Conservation (phyloP, 371 early-diverging fungal species). For the Mycotypha africana region DNA sequence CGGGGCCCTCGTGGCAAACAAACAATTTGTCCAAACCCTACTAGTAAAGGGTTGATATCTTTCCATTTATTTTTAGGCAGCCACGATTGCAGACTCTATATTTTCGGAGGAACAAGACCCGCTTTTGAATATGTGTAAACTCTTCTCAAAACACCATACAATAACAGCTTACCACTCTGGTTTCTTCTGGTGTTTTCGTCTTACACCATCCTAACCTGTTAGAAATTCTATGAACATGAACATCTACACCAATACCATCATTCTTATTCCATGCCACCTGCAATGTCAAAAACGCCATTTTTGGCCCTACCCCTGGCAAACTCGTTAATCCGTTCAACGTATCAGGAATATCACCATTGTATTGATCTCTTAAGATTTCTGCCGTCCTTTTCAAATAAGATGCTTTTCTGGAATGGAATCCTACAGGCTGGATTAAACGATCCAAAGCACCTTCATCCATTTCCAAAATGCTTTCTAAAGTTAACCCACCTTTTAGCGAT, state of each 20-base stretch:
- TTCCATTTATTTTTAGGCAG: constrained; percentile 86
- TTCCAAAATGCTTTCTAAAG: constrained; percentile 49
- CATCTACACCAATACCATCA: constrained; percentile 97
- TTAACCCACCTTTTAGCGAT: constrained; percentile 63
- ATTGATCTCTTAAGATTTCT: constrained; percentile 62
- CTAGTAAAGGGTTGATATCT: constrained; percentile 87
- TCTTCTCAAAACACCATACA: background rate
- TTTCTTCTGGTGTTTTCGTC: constrained; percentile 77
- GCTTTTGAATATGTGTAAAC: background rate
- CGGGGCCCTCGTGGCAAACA: constrained; percentile 80
- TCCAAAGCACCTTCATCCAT: constrained; percentile 60
- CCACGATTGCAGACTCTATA: constrained; percentile 75
- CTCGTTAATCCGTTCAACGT: constrained; percentile 71
- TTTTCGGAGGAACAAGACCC: background rate
- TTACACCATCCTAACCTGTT: constrained; percentile 90
- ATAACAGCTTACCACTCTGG: constrained; percentile 66
- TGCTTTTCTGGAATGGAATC: constrained; percentile 89
- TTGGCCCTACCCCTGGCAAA: constrained; percentile 97
- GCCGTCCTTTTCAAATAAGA: constrained; percentile 75
- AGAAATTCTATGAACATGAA: constrained; percentile 95
- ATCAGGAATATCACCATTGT: constrained; percentile 83
- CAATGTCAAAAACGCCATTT: constrained; percentile 87
- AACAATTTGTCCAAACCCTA: constrained; percentile 94
- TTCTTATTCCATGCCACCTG: constrained; percentile 87
- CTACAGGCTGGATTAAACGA: constrained; percentile 76